Evolutionary conservation across 2,329 filamentous ascomycete genomes (phyloP), one percentile per base, ranked within the genome.

Genomic region (Biscogniauxia mediterranea): DNA sequence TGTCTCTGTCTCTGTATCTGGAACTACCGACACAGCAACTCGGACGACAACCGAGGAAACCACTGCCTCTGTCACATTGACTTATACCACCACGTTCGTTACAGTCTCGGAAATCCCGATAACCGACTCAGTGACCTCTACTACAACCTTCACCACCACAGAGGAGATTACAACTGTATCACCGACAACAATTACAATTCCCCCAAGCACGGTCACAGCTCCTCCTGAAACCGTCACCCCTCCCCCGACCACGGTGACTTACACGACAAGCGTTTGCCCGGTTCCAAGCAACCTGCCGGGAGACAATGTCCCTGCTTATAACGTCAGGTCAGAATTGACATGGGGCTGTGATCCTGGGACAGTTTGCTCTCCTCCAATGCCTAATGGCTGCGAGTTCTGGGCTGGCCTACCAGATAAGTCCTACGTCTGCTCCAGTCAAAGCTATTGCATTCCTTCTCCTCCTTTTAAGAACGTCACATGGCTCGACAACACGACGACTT

Each of bases 281-380:
- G 17, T 60, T 57, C 64, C 64, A 17, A 49, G 42, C 19, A 66
- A 63, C 7, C 53, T 61, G 13, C 60, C 61, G 13, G 56, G 46
- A 28, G 28, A 17, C 21, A 8, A 21, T 15, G 57, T 64, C 8
- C 50, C 68, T 13, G 64, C 71, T 1, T 74, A 80, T 15, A 60
- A 75, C 50, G 68, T 72, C 4, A 67, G 66, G 19, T 80, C 80
- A 1, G 66, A 83, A 57, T 74, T 73, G 49, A 83, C 82, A 0
- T 86, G 80, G 76, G 85, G 84, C 56, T 87, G 85, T 69, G 56
- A 64, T 13, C 82, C 83, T 1, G 83, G 83, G 32, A 80, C 69
- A 17, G 77, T 86, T 26, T 87, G 85, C 74, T 79, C 78, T 63
- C 79, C 79, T n/a, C 76, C 75, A 2, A 85, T 81, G 70, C 81